Evolutionary conservation across 768 basidiomycete genomes (phyloP), one percentile per base, ranked within the genome.

Genomic region (Glaciozyma antarctica): DNA sequence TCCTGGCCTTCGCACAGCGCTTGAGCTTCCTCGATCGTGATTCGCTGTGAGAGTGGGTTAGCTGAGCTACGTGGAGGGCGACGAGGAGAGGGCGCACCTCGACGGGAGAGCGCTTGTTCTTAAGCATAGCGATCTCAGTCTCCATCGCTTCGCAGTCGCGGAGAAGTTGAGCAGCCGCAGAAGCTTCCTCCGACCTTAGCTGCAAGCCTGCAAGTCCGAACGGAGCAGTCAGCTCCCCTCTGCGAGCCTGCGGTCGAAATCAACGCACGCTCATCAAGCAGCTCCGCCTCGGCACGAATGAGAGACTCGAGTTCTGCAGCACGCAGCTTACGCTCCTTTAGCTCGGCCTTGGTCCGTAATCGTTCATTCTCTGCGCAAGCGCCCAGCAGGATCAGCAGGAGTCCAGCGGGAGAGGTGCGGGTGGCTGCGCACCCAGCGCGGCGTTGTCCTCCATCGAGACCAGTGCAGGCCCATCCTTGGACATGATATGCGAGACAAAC

Each of bases 81-180:
- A 44, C n/a, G 12, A 13, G 26, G 12, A 17, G 53, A 8, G 26
- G 26, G 34, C 64, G 8, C 5, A 69, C 68, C 52, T 69, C 65
- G 24, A 61, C 58, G 0, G 69, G 60, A 12, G 65, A 60, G 1
- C 69, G 65, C 54, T 70, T 70, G 63, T 67, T 70, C 61, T 65
- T 64, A n/a, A 70, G 63, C 65, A 70, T 67, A 15, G 66, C 66
- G n/a, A 70, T 70, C 47, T 70, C 69, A 21, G 63, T 62, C 49
- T 70, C 69, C 65, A 70, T 70, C 43, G 57, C 65, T 34, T 67
- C 65, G 60, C 63, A 67, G 43, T 70, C 69, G 12, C 53, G 32
- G 38, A 63, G 5, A 0, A 66, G n/a, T 15, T 56, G 48, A 2
- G 59, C 48, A 2, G 65, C 65, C 16, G 58, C 41, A 43, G 58